These are phyloP conservation scores for Aschersonia sp. DNA, from an alignment of 2,329 filamentous ascomycete species.

Conservation along the genomic window DNA sequence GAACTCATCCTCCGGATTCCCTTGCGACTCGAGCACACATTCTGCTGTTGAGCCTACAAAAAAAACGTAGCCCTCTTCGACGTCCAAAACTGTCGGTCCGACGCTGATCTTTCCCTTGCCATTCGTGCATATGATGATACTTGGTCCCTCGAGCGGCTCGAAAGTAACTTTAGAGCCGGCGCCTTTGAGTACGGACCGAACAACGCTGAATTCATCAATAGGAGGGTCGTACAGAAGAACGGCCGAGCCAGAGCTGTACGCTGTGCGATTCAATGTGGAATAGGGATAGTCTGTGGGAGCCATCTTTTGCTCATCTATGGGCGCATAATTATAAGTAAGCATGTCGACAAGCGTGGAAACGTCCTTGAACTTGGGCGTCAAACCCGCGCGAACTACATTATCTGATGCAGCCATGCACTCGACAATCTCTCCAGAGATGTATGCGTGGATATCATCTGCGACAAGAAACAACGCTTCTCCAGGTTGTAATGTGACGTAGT, in stretches of 20 bases:
- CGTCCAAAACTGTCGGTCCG: conserved; percentile 63
- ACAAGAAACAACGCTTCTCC: conserved; percentile 94
- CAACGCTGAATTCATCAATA: conserved; percentile 89
- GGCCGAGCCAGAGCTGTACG: conserved; percentile 64
- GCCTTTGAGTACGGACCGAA: conserved; percentile 61
- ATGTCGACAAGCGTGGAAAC: conserved; percentile 77
- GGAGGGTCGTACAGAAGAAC: conserved; percentile 80
- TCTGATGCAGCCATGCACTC: conserved; percentile 99
- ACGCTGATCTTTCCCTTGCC: conserved; percentile 77
- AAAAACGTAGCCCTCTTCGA: conserved; percentile 61
- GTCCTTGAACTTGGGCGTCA: conserved; percentile 98
- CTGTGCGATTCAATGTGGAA: conserved; percentile 63
- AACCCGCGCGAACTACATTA: conserved; percentile 93
- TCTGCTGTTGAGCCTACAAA: conserved; percentile 85
- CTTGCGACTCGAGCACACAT: conserved; percentile 57
- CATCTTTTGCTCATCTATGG: conserved; percentile 94
- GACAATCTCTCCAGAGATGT: conserved; percentile 85
- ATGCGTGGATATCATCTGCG: conserved; percentile 95
- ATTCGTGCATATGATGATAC: conserved; percentile 80
- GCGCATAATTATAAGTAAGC: conserved; percentile 90
- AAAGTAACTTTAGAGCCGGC: conserved; percentile 74
- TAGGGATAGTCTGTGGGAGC: conserved; percentile 73
- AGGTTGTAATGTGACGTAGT: conserved; percentile 75
- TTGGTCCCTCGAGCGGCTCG: conserved; percentile 74
- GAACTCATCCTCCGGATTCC: conserved; percentile 51